phyloP scores from a whole-genome alignment of 495 filamentous ascomycete genomes.

The Physcia stellaris region DNA sequence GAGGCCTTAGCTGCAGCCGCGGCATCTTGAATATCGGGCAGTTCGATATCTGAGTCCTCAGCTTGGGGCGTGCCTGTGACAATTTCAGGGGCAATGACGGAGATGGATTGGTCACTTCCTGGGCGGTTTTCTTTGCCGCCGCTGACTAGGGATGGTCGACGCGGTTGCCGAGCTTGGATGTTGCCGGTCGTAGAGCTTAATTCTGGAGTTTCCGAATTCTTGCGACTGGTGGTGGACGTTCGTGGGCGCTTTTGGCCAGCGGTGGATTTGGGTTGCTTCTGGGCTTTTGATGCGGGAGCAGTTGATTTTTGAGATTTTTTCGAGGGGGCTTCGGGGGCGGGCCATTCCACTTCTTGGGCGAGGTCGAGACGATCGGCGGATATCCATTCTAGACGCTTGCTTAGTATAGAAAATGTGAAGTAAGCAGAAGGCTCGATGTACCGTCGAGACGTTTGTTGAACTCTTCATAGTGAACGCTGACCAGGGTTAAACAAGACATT shows the following conservation, averaged over 20 bases:
- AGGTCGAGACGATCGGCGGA: slow-evolving; percentile 70
- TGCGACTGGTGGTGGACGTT: slow-evolving; percentile 32
- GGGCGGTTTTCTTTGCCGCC: slow-evolving; percentile 49
- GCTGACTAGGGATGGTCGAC: slow-evolving; percentile 24
- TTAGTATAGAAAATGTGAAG: slow-evolving; percentile 4
- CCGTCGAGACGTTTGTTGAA: slow-evolving; percentile 97
- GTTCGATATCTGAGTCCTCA: slow-evolving; percentile 48
- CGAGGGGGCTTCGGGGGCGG: slow-evolving; percentile 53
- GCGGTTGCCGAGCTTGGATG: slow-evolving; percentile 35
- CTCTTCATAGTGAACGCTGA: slow-evolving; percentile 86
- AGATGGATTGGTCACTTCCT: slow-evolving; percentile 33
- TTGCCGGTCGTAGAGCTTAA: slow-evolving; percentile 31
- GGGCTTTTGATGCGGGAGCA: slow-evolving; percentile 32
- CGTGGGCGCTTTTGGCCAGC: slow-evolving; percentile 35
- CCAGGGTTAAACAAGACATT: slow-evolving; percentile 11
- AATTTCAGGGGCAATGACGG: slow-evolving; percentile 33
- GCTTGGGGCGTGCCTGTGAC: slow-evolving; percentile 38
- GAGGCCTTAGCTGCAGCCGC: slow-evolving; percentile 34
- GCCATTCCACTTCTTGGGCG: slow-evolving; percentile 62
- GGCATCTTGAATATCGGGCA: slow-evolving; percentile 52
- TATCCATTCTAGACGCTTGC: slow-evolving; percentile 63
- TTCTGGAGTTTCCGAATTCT: slow-evolving; percentile 45
- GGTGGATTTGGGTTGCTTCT: slow-evolving; percentile 12
- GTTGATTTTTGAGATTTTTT: slow-evolving; percentile 45
- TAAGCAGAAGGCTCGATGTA: slow-evolving; percentile 13